Conservation (phyloP, 2,329 filamentous ascomycete genomes). For the Tolypocladium endophyticum region DNA sequence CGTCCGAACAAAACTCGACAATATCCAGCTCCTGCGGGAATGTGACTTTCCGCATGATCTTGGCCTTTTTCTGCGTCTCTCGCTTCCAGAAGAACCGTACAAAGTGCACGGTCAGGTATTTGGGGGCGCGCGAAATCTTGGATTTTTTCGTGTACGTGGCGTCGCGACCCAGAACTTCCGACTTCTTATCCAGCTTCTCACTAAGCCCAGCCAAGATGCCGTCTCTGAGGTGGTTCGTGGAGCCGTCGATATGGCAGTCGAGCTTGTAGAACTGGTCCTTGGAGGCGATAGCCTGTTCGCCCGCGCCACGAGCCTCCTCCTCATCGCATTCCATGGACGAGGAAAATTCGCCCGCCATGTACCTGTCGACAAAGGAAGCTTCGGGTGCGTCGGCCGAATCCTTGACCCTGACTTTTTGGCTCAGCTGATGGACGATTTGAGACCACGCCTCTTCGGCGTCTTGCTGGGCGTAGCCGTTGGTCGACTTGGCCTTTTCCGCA, state of each 20-base stretch:
- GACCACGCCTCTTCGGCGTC: slow-evolving; percentile 98
- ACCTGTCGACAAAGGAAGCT: slow-evolving; percentile 76
- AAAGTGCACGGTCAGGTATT: slow-evolving; percentile 94
- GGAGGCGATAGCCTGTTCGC: slow-evolving; percentile 57
- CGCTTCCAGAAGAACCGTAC: slow-evolving; percentile 97
- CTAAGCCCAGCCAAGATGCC: slow-evolving; percentile 73
- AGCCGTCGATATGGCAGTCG: slow-evolving; percentile 84
- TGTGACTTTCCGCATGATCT: slow-evolving; percentile 98
- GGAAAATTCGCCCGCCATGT: slow-evolving; percentile 74
- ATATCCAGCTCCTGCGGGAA: slow-evolving; percentile 90
- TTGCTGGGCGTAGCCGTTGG: slow-evolving; percentile 86
- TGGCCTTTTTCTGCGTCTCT: slow-evolving; percentile 94
- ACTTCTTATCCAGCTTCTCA: slow-evolving; percentile 87
- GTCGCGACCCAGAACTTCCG: slow-evolving; percentile 64
- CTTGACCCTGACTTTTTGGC: slow-evolving; percentile 63
- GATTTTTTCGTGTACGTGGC: slow-evolving; percentile 83
- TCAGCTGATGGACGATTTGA: slow-evolving; percentile 78
- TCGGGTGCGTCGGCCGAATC: slow-evolving; percentile 37
- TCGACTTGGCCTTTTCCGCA: slow-evolving; percentile 74
- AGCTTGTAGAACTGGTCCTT: slow-evolving; percentile 81
- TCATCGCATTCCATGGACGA: slow-evolving; percentile 79
- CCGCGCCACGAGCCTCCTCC: slow-evolving; percentile 59
- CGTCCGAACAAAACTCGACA: slow-evolving; percentile 90
- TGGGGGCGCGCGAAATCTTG: slow-evolving; percentile 81
- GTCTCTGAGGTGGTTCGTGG: slow-evolving; percentile 83